Evolutionary conservation across 1,139 yeast genomes (phyloP).

Genomic region (Saccharomyces hybrid): DNA sequence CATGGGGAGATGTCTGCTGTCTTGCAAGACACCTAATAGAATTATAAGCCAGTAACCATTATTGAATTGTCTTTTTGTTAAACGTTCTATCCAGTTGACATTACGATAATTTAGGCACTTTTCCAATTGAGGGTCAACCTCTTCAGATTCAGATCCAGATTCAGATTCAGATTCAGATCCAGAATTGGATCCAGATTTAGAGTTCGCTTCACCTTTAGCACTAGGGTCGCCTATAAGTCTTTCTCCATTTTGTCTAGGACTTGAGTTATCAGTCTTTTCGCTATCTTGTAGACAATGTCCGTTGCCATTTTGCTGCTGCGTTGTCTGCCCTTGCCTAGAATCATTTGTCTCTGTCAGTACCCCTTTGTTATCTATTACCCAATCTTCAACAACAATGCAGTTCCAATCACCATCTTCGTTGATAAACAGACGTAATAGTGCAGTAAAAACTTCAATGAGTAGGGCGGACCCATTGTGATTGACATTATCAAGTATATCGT

Average conservation of each 20-base stretch:
- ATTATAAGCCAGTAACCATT: slow-evolving; percentile 85
- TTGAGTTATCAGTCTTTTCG: slow-evolving; percentile 21
- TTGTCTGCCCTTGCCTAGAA: not conserved
- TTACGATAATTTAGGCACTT: slow-evolving; percentile 54
- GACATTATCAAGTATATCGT: slow-evolving; percentile 30
- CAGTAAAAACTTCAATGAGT: slow-evolving; percentile 25
- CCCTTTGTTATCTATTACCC: slow-evolving; percentile 9
- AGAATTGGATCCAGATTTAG: slow-evolving; percentile 6
- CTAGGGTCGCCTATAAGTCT: no score
- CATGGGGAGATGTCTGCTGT: slow-evolving; percentile 26
- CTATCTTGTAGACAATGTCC: slow-evolving; percentile 7
- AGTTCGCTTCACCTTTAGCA: no score
- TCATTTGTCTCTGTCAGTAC: not conserved
- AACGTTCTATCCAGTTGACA: slow-evolving; percentile 67
- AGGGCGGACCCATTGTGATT: slow-evolving; percentile 24
- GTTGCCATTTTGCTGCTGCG: not conserved
- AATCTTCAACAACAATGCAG: slow-evolving; percentile 30
- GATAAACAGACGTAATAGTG: slow-evolving; percentile 24
- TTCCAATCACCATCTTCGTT: slow-evolving; percentile 33
- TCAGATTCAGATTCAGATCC: slow-evolving; percentile 13
- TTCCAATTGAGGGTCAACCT: slow-evolving; percentile 40
- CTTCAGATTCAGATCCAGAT: slow-evolving; percentile 14
- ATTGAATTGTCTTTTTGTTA: slow-evolving; percentile 64
- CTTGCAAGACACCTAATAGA: slow-evolving; percentile 59
- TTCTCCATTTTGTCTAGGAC: not conserved